Evolutionary conservation across 495 filamentous ascomycete species (phyloP), one percentile per base, ranked within the genome.

Genomic region (Penicillium salamii): DNA sequence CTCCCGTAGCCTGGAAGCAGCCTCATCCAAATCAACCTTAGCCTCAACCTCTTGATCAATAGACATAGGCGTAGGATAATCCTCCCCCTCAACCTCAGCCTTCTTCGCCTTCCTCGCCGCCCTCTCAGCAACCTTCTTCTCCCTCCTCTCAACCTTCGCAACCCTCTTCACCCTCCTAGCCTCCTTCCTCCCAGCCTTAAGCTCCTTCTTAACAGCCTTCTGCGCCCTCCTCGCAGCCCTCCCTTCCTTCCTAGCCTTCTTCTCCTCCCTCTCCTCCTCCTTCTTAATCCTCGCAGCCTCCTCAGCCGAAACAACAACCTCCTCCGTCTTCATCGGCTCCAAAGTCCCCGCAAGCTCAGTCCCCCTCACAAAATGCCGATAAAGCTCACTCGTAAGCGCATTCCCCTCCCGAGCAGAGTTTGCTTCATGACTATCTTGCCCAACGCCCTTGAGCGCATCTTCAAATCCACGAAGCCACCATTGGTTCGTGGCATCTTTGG

Each of bases 391-490:
- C 26, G 65, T 71, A 50, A 72, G 54, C 46, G 68, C 63, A 57
- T 77, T 77, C 31, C 53, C 52, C 51, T 53, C 50, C 33, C 45
- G 33, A 39, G 47, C 41, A 32, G 50, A 53, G 9, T 17, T 48
- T 5, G 47, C 48, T 13, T 34, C 66, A 24, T 36, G 15, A 24
- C 41, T 62, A 61, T 89, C 84, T 17, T 60, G 28, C 9, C 70
- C 73, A 0, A 90, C 70, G 3, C 83, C 83, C 63, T 88, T 85
- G 50, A 92, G 69, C 21, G 84, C 83, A 61, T 86, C 80, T 69
- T 92, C 88, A 57, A 91, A 90, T 36, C 87, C 88, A 38, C 83
- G 78, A 49, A 90, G 66, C 88, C 88, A 91, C 88, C 88, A 92
- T 54, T 88, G 85, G 54, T 79, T 82, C 36, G 81, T 86, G 13